Evolutionary conservation across 176 grass and related monocot genomes (phyloP).

Genomic region (Zea luxurians): DNA sequence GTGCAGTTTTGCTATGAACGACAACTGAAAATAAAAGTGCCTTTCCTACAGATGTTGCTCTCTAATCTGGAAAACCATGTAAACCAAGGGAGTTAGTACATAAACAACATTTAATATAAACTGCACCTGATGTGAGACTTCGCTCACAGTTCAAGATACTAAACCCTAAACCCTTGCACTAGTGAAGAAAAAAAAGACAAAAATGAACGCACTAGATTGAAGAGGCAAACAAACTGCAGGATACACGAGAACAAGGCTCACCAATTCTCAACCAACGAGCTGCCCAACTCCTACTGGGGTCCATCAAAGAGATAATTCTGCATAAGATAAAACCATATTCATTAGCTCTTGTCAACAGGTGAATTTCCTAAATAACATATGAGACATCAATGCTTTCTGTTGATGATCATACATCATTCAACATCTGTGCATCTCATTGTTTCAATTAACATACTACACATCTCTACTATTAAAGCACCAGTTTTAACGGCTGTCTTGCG

Average conservation of each 20-base stretch:
- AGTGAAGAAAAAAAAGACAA: too few relatives aligned
- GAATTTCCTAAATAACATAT: neutral
- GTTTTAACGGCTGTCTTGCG: too few relatives aligned
- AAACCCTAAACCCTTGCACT: too few relatives aligned
- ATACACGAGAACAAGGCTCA: slow-evolving; percentile 21
- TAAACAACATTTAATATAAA: neutral
- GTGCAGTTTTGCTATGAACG: neutral
- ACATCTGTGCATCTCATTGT: neutral
- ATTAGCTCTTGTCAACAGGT: neutral
- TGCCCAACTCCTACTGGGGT: slow-evolving; percentile 95
- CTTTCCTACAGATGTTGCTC: neutral
- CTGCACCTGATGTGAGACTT: neutral
- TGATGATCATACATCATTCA: neutral
- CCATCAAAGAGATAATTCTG: slow-evolving; percentile 96
- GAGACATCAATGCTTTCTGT: neutral
- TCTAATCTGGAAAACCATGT: neutral
- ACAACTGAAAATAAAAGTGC: neutral
- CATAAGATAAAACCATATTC: slow-evolving; percentile 7
- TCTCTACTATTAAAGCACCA: too few relatives aligned
- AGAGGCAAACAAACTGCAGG: neutral
- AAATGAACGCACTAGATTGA: neutral
- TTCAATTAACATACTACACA: neutral
- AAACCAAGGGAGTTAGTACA: neutral
- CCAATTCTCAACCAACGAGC: slow-evolving; percentile 98
- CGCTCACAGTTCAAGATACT: neutral